These are phyloP conservation scores for Mollisiaceae sp. DNA, from an alignment of 2,329 filamentous ascomycete species.

Conservation along the genomic window DNA sequence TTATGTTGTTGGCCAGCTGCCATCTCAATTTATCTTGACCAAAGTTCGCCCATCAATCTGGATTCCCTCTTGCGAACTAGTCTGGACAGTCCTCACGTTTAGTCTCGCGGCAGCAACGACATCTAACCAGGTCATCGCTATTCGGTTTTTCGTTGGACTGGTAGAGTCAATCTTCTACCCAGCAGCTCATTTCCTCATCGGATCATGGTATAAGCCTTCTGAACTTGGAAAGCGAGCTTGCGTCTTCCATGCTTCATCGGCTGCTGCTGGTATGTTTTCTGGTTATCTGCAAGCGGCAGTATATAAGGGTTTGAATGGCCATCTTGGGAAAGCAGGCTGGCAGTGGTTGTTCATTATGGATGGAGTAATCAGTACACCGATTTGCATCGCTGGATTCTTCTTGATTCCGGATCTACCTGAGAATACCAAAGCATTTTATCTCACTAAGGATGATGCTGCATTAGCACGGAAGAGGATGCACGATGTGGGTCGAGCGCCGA, in stretches of 20 bases:
- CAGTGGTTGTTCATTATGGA: slow-evolving; percentile 55
- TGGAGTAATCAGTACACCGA: slow-evolving; percentile 43
- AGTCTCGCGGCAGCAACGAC: slow-evolving; percentile 46
- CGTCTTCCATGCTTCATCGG: slow-evolving; percentile 48
- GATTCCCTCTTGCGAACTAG: slow-evolving; percentile 49
- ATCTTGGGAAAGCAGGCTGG: slow-evolving; percentile 48
- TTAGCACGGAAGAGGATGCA: slow-evolving; percentile 36
- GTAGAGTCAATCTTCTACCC: slow-evolving; percentile 38
- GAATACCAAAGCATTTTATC: slow-evolving; percentile 38
- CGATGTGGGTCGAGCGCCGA: slow-evolving; percentile 37
- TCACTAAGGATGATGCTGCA: slow-evolving; percentile 29
- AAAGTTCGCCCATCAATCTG: slow-evolving; percentile 50
- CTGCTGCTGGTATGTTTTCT: slow-evolving; percentile 49
- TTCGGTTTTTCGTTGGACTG: slow-evolving; percentile 52
- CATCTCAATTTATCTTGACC: slow-evolving; percentile 48
- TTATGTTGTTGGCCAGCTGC: slow-evolving; percentile 57
- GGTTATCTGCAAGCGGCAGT: slow-evolving; percentile 52
- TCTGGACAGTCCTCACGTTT: slow-evolving; percentile 45
- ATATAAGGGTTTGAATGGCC: slow-evolving; percentile 47
- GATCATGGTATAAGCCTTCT: slow-evolving; percentile 51
- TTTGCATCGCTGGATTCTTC: slow-evolving; percentile 40
- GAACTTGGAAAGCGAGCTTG: slow-evolving; percentile 51
- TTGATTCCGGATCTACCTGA: slow-evolving; percentile 39
- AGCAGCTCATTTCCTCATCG: slow-evolving; percentile 42
- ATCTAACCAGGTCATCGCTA: slow-evolving; percentile 42